Percentiles rank a stretch among this genome's conserved stretches.
phyloP scores from a whole-genome alignment of 1,139 yeast genomes.

The Nakaseomyces delphensis region DNA sequence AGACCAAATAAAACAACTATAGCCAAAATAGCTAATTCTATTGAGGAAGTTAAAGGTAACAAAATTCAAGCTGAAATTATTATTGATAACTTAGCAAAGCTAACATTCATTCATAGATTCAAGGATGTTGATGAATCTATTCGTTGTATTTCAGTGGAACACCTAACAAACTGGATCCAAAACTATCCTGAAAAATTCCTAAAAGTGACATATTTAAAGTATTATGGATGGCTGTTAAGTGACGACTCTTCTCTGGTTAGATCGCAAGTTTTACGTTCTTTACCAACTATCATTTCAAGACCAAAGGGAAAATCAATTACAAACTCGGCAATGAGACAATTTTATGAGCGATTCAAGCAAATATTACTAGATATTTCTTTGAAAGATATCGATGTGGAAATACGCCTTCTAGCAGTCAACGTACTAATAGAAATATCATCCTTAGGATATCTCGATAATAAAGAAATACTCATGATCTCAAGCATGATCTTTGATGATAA shows the following conservation, averaged over 20 bases:
- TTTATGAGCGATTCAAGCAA: slow-evolving; percentile 59
- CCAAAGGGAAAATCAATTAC: slow-evolving; percentile 31
- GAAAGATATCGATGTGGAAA: slow-evolving; percentile 45
- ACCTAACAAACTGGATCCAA: slow-evolving; percentile 63
- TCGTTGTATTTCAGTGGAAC: slow-evolving; percentile 56
- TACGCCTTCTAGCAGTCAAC: slow-evolving; percentile 44
- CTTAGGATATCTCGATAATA: slow-evolving; percentile 55
- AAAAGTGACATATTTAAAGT: slow-evolving; percentile 60
- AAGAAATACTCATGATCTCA: slow-evolving; percentile 39
- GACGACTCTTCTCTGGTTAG: slow-evolving; percentile 60
- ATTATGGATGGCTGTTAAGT: slow-evolving; percentile 76
- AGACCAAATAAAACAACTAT: slow-evolving; percentile 35
- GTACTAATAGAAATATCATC: slow-evolving; percentile 49
- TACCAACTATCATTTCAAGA: slow-evolving; percentile 39
- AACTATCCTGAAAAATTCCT: slow-evolving; percentile 61
- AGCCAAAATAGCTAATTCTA: slow-evolving; percentile 40
- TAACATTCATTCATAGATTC: slow-evolving; percentile 67
- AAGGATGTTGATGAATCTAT: slow-evolving; percentile 71
- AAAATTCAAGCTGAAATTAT: slow-evolving; percentile 46
- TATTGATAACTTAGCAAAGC: slow-evolving; percentile 56
- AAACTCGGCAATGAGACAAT: slow-evolving; percentile 50
- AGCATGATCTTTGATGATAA: slow-evolving; percentile 41
- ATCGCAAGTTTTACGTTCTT: slow-evolving; percentile 50
- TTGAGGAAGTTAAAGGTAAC: slow-evolving; percentile 44
- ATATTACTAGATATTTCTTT: slow-evolving; percentile 57